Conservation (phyloP, 1,139 yeast genomes). For the Protomyces gravidus region DNA sequence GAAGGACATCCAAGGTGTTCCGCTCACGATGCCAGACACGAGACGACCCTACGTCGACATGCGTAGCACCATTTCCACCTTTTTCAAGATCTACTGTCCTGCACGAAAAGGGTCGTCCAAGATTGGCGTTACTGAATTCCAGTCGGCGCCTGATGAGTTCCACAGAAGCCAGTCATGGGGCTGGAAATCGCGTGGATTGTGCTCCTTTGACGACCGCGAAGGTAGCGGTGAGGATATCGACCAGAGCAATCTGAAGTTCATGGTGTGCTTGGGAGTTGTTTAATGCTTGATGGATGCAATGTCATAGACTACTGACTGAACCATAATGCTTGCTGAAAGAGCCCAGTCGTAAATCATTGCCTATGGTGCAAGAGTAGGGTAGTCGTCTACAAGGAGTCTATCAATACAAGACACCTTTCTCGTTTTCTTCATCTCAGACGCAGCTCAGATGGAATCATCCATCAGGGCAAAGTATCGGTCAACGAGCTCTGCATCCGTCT, state of each 20-base stretch:
- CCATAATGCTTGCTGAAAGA: too few relatives aligned
- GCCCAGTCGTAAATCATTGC: too few relatives aligned
- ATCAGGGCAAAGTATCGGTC: not conserved
- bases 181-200: constrained; percentile 52
- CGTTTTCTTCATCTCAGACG: too few relatives aligned
- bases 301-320: too few relatives aligned
- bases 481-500: not conserved
- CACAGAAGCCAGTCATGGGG: constrained; percentile 56
- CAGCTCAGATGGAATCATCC: too few relatives aligned
- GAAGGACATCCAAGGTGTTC: constrained; percentile 14
- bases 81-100: constrained; percentile 52
- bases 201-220: constrained; percentile 34
- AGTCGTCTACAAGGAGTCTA: too few relatives aligned
- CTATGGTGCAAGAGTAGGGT: too few relatives aligned
- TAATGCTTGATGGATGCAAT: too few relatives aligned
- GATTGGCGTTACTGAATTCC: constrained; percentile 49
- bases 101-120: constrained; percentile 43
- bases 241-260: constrained; percentile 46
- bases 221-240: constrained; percentile 36
- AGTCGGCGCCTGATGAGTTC: constrained; percentile 51
- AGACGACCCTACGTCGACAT: constrained; percentile 41
- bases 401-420: too few relatives aligned
- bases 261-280: constrained; percentile 50
- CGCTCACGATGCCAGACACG: constrained; percentile 15
- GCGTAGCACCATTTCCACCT: constrained; percentile 48